Percentiles rank a stretch among this genome's conserved stretches.
Conservation (phyloP, 2,329 filamentous ascomycete genomes). For the Emmonsiellopsis sp. region DNA sequence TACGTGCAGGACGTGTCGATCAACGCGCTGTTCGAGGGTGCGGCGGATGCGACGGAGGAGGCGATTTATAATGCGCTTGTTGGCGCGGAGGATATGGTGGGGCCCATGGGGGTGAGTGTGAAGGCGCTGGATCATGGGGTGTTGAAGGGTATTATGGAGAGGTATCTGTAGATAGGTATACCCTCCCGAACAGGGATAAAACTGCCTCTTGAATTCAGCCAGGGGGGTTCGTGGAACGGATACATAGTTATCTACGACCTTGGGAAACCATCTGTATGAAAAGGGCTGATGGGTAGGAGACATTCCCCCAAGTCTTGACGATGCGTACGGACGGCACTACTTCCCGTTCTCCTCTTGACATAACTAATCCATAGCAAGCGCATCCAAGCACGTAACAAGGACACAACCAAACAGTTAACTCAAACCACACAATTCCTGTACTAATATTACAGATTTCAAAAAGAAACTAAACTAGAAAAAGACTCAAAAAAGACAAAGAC, state of each 20-base stretch:
- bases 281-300: no score
- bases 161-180: slow-evolving; percentile 18
- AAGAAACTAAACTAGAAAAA: slow-evolving; percentile 6
- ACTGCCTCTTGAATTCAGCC: no score
- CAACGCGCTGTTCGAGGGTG: slow-evolving; percentile 53
- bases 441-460: background rate
- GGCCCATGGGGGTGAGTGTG: slow-evolving; percentile 41
- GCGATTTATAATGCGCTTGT: slow-evolving; percentile 57
- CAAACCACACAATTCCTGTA: no score
- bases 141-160: slow-evolving; percentile 40
- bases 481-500: slow-evolving; percentile 11
- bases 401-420: no score
- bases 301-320: no score
- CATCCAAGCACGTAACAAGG: no score
- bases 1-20: slow-evolving; percentile 52
- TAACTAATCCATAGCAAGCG: no score
- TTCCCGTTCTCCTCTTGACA: background rate
- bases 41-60: slow-evolving; percentile 55
- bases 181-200: no score
- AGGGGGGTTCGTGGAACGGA: no score
- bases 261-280: no score
- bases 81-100: slow-evolving; percentile 52
- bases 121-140: slow-evolving; percentile 43
- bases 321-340: no score
- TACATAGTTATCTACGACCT: no score